Evolutionary conservation across 2,329 filamentous ascomycete species (phyloP).

Genomic region (Dryadomyces quercus-mongolicae): DNA sequence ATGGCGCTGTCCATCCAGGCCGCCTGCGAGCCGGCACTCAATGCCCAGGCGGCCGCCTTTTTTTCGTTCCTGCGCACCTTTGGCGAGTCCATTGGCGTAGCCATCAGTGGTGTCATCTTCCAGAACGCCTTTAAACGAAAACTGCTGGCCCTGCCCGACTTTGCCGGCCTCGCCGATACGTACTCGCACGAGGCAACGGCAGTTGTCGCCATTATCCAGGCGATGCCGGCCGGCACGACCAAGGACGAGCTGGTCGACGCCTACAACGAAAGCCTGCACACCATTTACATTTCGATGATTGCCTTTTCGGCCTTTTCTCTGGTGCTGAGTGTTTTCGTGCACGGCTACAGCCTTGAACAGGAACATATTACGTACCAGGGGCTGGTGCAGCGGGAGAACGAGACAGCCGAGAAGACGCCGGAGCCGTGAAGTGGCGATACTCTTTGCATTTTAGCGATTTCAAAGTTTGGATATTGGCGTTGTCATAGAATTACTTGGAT

Average conservation of each 20-base stretch:
- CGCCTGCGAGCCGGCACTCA: conserved; percentile 22
- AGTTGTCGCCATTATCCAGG: conserved; percentile 41
- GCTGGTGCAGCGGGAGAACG: conserved; percentile 18
- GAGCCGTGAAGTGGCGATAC: conserved; percentile 5
- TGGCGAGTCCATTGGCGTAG: conserved; percentile 28
- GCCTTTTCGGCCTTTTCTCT: conserved; percentile 37
- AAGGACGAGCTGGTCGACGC: conserved; percentile 23
- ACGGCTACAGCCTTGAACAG: conserved; percentile 34
- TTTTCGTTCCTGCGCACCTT: conserved; percentile 28
- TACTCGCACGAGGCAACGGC: conserved; percentile 42
- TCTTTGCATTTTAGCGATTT: too few species aligned
- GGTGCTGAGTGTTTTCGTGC: conserved; percentile 37
- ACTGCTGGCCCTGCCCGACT: conserved; percentile 7
- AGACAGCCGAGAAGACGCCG: not conserved
- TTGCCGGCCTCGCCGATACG: conserved; percentile 18
- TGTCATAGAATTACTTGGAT: too few species aligned
- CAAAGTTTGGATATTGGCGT: too few species aligned
- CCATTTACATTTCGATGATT: conserved; percentile 41
- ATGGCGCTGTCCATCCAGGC: conserved; percentile 27
- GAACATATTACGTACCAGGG: conserved; percentile 35
- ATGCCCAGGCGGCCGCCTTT: conserved; percentile 25
- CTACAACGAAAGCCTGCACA: conserved; percentile 40
- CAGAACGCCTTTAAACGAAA: conserved; percentile 20
- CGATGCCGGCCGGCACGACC: conserved; percentile 26
- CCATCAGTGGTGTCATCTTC: conserved; percentile 27